Conservation (phyloP, 306 rosid genomes). For the Crotalaria pallida region DNA sequence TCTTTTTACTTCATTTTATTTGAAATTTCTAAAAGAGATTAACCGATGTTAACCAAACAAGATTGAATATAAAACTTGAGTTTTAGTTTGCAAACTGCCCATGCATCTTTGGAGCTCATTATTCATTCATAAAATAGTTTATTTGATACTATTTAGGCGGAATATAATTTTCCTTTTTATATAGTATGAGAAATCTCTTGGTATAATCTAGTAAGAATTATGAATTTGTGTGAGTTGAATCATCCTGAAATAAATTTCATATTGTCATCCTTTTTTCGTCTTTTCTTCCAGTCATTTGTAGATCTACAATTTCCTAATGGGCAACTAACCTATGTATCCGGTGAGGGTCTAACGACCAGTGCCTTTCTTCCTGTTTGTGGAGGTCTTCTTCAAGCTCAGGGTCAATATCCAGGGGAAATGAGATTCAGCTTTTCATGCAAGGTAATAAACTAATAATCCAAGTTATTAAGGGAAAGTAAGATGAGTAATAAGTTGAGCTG, state of each 20-base stretch:
- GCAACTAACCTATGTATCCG: slow-evolving; percentile 86
- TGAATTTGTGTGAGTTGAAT: not conserved
- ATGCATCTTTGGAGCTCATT: not conserved
- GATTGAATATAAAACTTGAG: not conserved
- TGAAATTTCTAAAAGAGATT: not conserved
- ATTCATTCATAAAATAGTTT: not conserved
- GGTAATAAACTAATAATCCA: slow-evolving; percentile 52
- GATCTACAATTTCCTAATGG: slow-evolving; percentile 98
- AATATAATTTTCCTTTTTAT: not conserved
- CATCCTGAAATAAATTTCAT: slow-evolving; percentile 11
- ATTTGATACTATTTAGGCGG: not conserved
- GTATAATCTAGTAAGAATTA: not conserved
- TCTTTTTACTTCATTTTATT: not conserved
- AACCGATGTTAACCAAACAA: not conserved
- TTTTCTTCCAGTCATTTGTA: slow-evolving; percentile 68
- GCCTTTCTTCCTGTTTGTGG: slow-evolving; percentile 84
- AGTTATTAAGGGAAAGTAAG: not conserved
- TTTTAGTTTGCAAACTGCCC: not conserved
- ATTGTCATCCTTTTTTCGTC: not conserved
- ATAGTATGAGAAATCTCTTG: not conserved
- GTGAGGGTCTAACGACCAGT: slow-evolving; percentile 89
- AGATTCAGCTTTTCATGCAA: slow-evolving; percentile 94
- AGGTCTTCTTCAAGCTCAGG: slow-evolving; percentile 98
- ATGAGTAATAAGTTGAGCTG: not conserved
- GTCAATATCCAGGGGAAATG: slow-evolving; percentile 99